A percentile compares a stretch with the other conserved stretches of the same genome.
Conservation (phyloP, 176 grass and related monocot genomes). For the Phragmites australis region DNA sequence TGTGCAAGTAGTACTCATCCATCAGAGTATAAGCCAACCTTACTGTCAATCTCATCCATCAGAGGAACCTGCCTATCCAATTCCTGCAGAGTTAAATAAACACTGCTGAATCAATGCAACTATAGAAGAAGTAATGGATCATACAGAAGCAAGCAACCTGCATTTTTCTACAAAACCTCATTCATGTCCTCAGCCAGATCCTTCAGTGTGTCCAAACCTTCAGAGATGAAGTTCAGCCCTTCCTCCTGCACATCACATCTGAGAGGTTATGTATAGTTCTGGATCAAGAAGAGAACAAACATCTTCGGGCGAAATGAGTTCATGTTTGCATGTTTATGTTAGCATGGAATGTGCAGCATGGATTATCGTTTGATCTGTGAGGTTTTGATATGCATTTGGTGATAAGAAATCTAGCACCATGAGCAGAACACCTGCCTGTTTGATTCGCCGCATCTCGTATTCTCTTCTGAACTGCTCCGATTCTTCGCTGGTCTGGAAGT, state of each 20-base stretch:
- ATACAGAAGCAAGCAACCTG: neutral
- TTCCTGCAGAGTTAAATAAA: conserved; percentile 59
- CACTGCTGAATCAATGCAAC: neutral
- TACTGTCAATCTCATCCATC: conserved; percentile 89
- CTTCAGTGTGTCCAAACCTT: conserved; percentile 82
- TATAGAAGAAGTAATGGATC: neutral
- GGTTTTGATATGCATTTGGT: neutral
- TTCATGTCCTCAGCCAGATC: conserved; percentile 85
- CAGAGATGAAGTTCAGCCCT: conserved; percentile 80
- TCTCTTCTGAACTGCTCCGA: conserved; percentile 73
- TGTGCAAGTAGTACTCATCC: conserved; percentile 46
- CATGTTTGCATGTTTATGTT: no score
- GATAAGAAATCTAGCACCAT: neutral
- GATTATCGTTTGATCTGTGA: neutral
- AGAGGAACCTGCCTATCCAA: conserved; percentile 80
- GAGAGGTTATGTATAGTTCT: neutral
- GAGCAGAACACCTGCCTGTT: conserved; percentile 55
- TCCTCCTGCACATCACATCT: conserved; percentile 53
- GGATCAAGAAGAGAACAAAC: neutral
- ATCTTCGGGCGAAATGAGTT: neutral
- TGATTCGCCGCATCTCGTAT: conserved; percentile 75
- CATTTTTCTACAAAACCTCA: conserved; percentile 50
- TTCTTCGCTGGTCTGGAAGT: conserved; percentile 74
- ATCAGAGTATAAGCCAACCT: conserved; percentile 63
- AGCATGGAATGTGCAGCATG: no score